Evolutionary conservation across 2,329 filamentous ascomycete genomes (phyloP).

Genomic region (Daldinia sp.): DNA sequence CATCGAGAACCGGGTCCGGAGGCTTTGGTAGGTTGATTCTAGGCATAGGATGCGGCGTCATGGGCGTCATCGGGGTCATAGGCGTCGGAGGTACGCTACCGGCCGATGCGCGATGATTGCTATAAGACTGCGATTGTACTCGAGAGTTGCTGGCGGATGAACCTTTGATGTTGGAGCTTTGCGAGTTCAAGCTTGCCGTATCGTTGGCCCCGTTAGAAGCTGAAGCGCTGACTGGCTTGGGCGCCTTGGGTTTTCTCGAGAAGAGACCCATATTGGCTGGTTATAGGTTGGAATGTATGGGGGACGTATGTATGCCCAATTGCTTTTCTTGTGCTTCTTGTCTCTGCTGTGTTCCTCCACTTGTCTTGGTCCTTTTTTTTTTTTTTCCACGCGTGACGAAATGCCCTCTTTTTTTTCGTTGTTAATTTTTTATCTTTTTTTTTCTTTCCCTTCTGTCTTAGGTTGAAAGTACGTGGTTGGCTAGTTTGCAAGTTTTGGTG

Average conservation of each 20-base stretch:
- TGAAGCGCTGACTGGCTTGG: slow-evolving; percentile 53
- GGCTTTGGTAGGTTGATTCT: slow-evolving; percentile 84
- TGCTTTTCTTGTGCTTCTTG: slow-evolving; percentile 25
- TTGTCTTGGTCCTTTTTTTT: slow-evolving; percentile 4
- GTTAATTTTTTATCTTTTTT: slow-evolving; percentile 11
- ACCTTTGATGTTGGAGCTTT: slow-evolving; percentile 57
- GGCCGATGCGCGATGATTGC: slow-evolving; percentile 59
- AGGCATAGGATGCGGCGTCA: slow-evolving; percentile 63
- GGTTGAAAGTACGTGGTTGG: slow-evolving; percentile 30
- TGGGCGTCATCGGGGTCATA: slow-evolving; percentile 52
- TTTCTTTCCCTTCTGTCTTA: slow-evolving; percentile 21
- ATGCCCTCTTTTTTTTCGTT: not conserved
- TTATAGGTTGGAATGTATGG: slow-evolving; percentile 3
- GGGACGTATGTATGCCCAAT: slow-evolving; percentile 23
- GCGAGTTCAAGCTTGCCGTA: slow-evolving; percentile 62
- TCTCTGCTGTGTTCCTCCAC: slow-evolving; percentile 10
- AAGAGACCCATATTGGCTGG: slow-evolving; percentile 60
- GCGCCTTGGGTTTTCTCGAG: slow-evolving; percentile 62
- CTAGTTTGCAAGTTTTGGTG: slow-evolving; percentile 18
- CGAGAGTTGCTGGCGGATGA: slow-evolving; percentile 49
- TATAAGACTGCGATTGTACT: slow-evolving; percentile 37
- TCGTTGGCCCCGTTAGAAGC: slow-evolving; percentile 50
- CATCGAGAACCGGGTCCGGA: slow-evolving; percentile 87
- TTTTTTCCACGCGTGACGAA: slow-evolving; percentile 15
- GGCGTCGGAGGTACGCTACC: slow-evolving; percentile 59